Conservation (phyloP, 2,329 filamentous ascomycete genomes). For the Alternaria atra region DNA sequence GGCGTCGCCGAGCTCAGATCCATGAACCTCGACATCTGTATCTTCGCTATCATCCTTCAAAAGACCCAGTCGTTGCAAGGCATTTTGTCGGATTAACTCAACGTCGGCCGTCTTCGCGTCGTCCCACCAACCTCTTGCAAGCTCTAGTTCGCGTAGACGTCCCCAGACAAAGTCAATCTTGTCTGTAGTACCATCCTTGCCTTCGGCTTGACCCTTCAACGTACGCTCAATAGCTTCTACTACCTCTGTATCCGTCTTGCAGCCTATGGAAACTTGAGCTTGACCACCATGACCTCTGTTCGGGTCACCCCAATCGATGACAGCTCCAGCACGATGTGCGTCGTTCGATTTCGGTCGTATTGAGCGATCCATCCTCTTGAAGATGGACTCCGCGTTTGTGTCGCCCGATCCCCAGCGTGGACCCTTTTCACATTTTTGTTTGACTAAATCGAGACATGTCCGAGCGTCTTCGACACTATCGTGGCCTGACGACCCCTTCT, state of each 20-base stretch:
- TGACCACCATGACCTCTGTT: constrained; percentile 67
- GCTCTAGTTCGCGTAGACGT: constrained; percentile 68
- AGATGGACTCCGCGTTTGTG: constrained; percentile 83
- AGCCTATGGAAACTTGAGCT: constrained; percentile 65
- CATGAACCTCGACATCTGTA: constrained; percentile 31
- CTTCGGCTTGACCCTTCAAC: constrained; percentile 58
- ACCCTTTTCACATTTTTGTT: constrained; percentile 94
- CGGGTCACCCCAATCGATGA: constrained; percentile 91
- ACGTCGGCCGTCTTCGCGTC: constrained; percentile 55
- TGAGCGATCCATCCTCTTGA: constrained; percentile 73
- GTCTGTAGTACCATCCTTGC: constrained; percentile 55
- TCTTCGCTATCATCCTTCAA: constrained; percentile 25
- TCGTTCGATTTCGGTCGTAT: constrained; percentile 59
- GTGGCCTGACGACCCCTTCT: constrained; percentile 81
- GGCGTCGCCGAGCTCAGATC: constrained; percentile 53
- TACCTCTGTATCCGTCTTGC: constrained; percentile 65
- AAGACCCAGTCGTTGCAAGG: constrained; percentile 38
- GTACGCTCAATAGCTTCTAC: constrained; percentile 64
- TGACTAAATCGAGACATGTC: constrained; percentile 90
- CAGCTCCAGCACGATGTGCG: constrained; percentile 64
- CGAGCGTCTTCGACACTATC: constrained; percentile 92
- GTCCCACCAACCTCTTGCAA: constrained; percentile 68
- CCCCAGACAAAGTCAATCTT: constrained; percentile 72
- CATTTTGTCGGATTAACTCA: constrained; percentile 39
- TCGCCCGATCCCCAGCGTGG: constrained; percentile 85